phyloP scores from a whole-genome alignment of 106 monocot species.

The Dendrobium chrysotoxum region DNA sequence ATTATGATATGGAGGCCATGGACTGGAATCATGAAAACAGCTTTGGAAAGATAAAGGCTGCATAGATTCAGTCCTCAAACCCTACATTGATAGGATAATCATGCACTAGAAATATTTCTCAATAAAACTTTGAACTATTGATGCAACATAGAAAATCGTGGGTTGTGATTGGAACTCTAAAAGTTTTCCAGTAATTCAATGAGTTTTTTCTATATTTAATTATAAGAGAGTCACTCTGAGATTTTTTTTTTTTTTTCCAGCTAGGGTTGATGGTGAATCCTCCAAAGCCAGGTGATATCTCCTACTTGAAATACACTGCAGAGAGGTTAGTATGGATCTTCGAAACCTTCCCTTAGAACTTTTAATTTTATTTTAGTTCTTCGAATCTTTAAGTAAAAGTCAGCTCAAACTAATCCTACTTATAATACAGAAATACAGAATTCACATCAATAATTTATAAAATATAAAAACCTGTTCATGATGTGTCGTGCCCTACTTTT shows the following conservation, averaged over 20 bases:
- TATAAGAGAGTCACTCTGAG: background rate
- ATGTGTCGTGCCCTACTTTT: too few relatives aligned
- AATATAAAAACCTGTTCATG: too few relatives aligned
- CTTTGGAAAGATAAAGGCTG: background rate
- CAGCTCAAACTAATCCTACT: too few relatives aligned
- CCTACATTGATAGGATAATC: background rate
- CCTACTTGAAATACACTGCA: slow-evolving; percentile 65
- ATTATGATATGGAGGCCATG: background rate
- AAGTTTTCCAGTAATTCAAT: background rate
- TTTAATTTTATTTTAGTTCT: background rate
- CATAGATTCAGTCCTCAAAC: background rate
- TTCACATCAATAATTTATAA: too few relatives aligned
- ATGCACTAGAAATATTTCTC: background rate
- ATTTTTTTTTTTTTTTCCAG: slow-evolving; percentile 42
- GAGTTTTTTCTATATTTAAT: background rate
- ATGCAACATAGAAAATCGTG: background rate
- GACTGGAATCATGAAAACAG: background rate
- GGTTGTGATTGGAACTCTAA: background rate
- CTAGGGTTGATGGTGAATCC: slow-evolving; percentile 99
- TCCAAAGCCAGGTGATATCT: slow-evolving; percentile 94
- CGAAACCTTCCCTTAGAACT: background rate
- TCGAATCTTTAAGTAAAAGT: too few relatives aligned
- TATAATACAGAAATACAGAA: too few relatives aligned
- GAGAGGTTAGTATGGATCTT: slow-evolving; percentile 60
- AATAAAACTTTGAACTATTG: background rate